These are phyloP conservation scores for Handroanthus guayacan DNA, from an alignment of 257 asterid species.

Conservation along the genomic window DNA sequence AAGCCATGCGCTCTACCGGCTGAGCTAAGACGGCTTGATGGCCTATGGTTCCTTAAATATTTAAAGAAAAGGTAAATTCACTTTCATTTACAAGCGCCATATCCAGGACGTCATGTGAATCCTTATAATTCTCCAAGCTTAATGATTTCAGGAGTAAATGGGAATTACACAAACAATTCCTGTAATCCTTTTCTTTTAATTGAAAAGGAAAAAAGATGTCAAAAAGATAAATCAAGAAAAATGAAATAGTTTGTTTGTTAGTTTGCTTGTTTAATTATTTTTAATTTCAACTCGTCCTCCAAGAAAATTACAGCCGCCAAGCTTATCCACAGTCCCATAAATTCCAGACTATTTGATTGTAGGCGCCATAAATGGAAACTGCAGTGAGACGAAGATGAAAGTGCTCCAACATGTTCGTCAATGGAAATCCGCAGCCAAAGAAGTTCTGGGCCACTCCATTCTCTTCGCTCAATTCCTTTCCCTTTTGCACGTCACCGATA, in stretches of 20 bases:
- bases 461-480: conserved; percentile 72
- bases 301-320: background rate
- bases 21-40: conserved; percentile 84
- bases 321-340: background rate
- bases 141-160: no score
- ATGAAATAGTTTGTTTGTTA: background rate
- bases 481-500: conserved; percentile 70
- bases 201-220: no score
- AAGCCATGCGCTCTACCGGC: conserved; percentile 99
- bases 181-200: no score
- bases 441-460: conserved; percentile 57
- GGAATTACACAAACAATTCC: no score
- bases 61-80: no score
- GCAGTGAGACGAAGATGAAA: conserved; percentile 36
- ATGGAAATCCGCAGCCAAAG: conserved; percentile 66
- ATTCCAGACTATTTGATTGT: background rate
- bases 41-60: no score
- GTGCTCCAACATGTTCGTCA: conserved; percentile 46
- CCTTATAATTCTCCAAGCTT: no score
- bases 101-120: no score
- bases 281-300: background rate
- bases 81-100: no score
- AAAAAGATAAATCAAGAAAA: background rate
- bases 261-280: no score
- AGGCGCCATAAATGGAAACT: conserved; percentile 37